phyloP scores from a whole-genome alignment of 495 filamentous ascomycete genomes.

The Pyronema domesticum region DNA sequence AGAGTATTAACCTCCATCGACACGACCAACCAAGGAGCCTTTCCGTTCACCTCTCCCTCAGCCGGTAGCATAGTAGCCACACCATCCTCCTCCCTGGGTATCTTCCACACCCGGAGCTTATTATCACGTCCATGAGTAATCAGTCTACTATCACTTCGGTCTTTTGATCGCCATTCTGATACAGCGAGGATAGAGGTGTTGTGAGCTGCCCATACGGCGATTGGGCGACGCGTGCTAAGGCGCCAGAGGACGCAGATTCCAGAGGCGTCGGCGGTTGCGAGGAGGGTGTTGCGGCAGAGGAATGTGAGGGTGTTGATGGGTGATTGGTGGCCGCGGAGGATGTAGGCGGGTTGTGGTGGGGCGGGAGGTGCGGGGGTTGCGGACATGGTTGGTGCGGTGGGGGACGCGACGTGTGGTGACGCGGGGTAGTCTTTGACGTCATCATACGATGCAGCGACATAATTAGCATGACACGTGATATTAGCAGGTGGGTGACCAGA shows the following conservation, averaged over 20 bases:
- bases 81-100: neutral
- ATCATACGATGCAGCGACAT: neutral
- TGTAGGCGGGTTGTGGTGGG: constrained; percentile 58
- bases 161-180: constrained; percentile 36
- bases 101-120: constrained; percentile 33
- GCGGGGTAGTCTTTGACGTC: neutral
- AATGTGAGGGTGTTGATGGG: constrained; percentile 67
- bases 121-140: constrained; percentile 77
- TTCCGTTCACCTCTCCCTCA: constrained; percentile 5
- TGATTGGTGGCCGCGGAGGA: constrained; percentile 71
- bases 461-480: no score
- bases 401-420: neutral
- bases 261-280: constrained; percentile 75
- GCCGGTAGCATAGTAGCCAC: neutral
- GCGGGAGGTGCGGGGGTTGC: neutral
- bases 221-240: constrained; percentile 58
- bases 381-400: neutral
- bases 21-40: constrained; percentile 65
- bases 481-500: no score
- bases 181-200: constrained; percentile 58
- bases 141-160: neutral
- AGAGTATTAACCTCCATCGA: constrained; percentile 74
- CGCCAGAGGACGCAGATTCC: constrained; percentile 83
- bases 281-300: constrained; percentile 50
- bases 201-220: constrained; percentile 78